These are phyloP conservation scores for Gillenia trifoliata DNA, from an alignment of 306 rosid species.

Conservation along the genomic window DNA sequence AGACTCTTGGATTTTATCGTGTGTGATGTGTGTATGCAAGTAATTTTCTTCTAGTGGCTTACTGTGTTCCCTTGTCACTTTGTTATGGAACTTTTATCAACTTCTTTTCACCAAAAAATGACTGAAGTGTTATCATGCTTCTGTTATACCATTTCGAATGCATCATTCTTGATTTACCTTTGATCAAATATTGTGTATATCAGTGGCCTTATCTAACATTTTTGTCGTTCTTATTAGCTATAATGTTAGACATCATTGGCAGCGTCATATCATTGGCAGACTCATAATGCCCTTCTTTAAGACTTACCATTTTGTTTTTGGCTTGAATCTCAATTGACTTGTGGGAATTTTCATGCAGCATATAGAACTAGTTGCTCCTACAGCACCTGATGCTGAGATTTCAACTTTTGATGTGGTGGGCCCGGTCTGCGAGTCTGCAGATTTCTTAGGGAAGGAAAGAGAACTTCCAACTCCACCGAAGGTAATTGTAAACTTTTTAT, in stretches of 20 bases:
- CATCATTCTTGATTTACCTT: neutral
- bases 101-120: neutral
- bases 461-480: constrained; percentile 48
- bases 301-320: neutral
- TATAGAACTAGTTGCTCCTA: constrained; percentile 86
- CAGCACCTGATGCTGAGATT: constrained; percentile 37
- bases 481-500: constrained; percentile 12
- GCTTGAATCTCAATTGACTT: neutral
- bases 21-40: neutral
- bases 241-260: neutral
- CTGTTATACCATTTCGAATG: neutral
- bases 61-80: neutral
- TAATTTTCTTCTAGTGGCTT: neutral
- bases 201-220: neutral
- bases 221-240: neutral
- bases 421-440: constrained; percentile 66
- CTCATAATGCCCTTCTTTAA: neutral
- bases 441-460: constrained; percentile 54
- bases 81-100: neutral
- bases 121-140: neutral
- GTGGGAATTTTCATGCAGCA: constrained; percentile 53
- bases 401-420: constrained; percentile 59
- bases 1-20: neutral
- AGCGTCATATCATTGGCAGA: neutral
- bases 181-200: too few species aligned